These are phyloP conservation scores for Adansonia grandidieri DNA, from an alignment of 441 rosid species.

Conservation along the genomic window DNA sequence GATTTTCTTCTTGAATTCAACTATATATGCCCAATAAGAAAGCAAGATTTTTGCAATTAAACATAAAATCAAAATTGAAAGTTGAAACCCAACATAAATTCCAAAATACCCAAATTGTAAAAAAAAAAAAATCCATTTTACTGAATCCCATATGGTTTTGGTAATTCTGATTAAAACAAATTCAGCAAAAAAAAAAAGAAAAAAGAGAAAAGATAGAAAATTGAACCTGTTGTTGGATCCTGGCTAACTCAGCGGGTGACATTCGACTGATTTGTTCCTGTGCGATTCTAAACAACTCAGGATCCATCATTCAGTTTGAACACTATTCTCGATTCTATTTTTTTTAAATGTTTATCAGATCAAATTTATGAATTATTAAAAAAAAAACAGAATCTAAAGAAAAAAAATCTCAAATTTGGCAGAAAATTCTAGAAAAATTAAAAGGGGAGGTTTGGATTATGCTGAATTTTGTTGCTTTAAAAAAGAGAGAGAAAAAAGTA, in stretches of 20 bases:
- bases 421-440: no score
- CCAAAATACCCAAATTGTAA: not conserved
- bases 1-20: no score
- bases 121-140: not conserved
- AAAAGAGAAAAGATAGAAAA: not conserved
- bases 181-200: not conserved
- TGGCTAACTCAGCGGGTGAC: slow-evolving; percentile 79
- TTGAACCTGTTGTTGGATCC: slow-evolving; percentile 84
- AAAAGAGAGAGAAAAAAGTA: no score
- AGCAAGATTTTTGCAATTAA: not conserved
- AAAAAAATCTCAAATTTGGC: no score
- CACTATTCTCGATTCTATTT: slow-evolving; percentile 38
- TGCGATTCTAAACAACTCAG: slow-evolving; percentile 78
- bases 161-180: slow-evolving; percentile 2
- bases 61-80: slow-evolving; percentile 3
- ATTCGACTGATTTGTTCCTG: slow-evolving; percentile 96
- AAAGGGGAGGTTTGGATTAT: not conserved
- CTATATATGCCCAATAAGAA: not conserved
- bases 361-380: slow-evolving; percentile 21
- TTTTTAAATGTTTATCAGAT: slow-evolving; percentile 15
- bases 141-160: slow-evolving; percentile 10
- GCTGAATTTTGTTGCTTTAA: not conserved
- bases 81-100: slow-evolving; percentile 2
- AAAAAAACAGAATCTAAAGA: not conserved
- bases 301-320: slow-evolving; percentile 89